phyloP scores from a whole-genome alignment of 495 filamentous ascomycete genomes.

The Aspergillus saccharolyticus region DNA sequence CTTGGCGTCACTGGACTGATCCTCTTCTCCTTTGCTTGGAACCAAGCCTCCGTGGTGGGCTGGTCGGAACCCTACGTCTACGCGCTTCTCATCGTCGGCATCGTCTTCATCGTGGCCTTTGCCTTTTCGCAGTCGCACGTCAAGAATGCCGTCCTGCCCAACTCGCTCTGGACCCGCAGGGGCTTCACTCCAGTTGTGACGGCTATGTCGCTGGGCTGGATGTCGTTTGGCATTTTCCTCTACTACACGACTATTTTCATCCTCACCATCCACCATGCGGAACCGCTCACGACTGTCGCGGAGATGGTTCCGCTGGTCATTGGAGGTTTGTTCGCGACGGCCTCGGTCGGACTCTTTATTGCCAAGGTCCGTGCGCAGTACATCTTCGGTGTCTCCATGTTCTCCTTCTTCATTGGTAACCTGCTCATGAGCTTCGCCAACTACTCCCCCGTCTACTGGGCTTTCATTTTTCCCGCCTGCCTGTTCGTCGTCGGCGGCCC shows the following conservation, averaged over 20 bases:
- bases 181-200: conserved; percentile 30
- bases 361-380: conserved; percentile 24
- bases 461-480: conserved; percentile 33
- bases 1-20: conserved; percentile 34
- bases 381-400: conserved; percentile 43
- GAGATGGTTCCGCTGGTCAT: conserved; percentile 33
- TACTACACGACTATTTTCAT: conserved; percentile 40
- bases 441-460: conserved; percentile 29
- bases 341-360: conserved; percentile 35
- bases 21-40: conserved; percentile 37
- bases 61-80: conserved; percentile 33
- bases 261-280: conserved; percentile 20
- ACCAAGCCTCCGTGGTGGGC: conserved; percentile 31
- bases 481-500: conserved; percentile 40
- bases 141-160: conserved; percentile 18
- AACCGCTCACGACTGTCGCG: conserved; percentile 30
- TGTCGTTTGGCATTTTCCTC: conserved; percentile 37
- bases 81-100: conserved; percentile 30
- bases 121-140: conserved; percentile 26
- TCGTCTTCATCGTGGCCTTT: conserved; percentile 26
- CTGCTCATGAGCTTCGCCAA: conserved; percentile 24
- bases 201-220: conserved; percentile 38
- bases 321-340: conserved; percentile 30
- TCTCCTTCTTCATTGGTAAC: conserved; percentile 33
- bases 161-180: conserved; percentile 35